These are phyloP conservation scores for Globisporangium spiculum DNA, from an alignment of 352 stramenopile species.

Conservation along the genomic window DNA sequence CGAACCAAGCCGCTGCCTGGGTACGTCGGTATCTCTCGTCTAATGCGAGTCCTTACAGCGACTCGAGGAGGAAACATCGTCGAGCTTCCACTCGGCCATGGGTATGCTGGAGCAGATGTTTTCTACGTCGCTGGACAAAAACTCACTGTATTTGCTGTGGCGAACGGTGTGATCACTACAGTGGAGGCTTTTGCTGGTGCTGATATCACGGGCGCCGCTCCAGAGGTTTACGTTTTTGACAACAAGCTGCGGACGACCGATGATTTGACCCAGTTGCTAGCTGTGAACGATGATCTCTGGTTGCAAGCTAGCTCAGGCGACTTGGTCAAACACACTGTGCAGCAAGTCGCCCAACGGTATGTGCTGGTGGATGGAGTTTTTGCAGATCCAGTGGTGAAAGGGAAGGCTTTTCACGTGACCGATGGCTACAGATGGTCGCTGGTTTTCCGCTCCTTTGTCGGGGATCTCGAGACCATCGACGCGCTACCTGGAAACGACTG, in stretches of 20 bases:
- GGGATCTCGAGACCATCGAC: constrained; percentile 52
- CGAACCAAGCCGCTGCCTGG: constrained; percentile 45
- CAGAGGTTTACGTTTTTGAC: constrained; percentile 51
- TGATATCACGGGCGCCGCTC: constrained; percentile 26
- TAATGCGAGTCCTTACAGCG: constrained; percentile 51
- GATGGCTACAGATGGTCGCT: constrained; percentile 63
- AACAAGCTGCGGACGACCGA: constrained; percentile 63
- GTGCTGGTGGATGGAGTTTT: constrained; percentile 55
- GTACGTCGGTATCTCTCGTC: constrained; percentile 36
- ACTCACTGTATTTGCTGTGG: constrained; percentile 34
- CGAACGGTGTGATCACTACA: constrained; percentile 31
- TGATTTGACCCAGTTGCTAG: constrained; percentile 37
- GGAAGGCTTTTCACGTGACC: constrained; percentile 29
- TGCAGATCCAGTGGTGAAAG: constrained; percentile 32
- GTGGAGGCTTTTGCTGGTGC: constrained; percentile 30
- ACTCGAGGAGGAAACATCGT: constrained; percentile 25
- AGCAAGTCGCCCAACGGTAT: constrained; percentile 25
- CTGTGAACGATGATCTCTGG: constrained; percentile 50
- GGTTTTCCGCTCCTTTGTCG: constrained; percentile 66
- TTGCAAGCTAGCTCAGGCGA: constrained; percentile 35
- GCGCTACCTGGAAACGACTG: constrained; percentile 56
- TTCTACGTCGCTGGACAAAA: constrained; percentile 42
- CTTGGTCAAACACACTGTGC: constrained; percentile 48
- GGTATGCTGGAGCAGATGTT: constrained; percentile 19
- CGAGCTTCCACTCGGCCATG: constrained; percentile 44